Evolutionary conservation across 2,329 filamentous ascomycete genomes (phyloP).

Genomic region (Claviceps sp.): DNA sequence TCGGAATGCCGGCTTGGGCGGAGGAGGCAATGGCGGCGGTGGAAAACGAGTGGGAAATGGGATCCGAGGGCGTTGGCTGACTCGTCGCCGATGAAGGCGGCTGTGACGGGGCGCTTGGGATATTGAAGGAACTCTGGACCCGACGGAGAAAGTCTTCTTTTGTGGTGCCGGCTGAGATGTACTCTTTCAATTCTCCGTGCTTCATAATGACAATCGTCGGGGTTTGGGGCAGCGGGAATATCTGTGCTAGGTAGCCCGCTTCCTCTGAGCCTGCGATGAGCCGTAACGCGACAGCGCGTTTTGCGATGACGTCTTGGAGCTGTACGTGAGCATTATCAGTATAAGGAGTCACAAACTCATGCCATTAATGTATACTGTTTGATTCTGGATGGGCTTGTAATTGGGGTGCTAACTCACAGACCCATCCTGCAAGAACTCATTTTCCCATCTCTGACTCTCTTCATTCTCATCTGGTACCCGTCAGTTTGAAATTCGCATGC

Average conservation of each 20-base stretch:
- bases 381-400: background rate
- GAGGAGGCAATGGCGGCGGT: background rate
- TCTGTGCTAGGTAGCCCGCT: conserved; percentile 66
- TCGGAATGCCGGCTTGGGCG: conserved; percentile 7
- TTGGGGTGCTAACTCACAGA: conserved; percentile 28
- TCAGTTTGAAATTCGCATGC: conserved; percentile 7
- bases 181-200: conserved; percentile 66
- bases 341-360: too few species aligned
- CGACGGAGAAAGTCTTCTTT: conserved; percentile 52
- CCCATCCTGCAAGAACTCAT: conserved; percentile 47
- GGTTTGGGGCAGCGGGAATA: conserved; percentile 67
- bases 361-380: too few species aligned
- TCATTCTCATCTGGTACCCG: conserved; percentile 41
- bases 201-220: conserved; percentile 71
- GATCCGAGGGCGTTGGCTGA: conserved; percentile 3
- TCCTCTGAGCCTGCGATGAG: conserved; percentile 63
- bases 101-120: conserved; percentile 8
- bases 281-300: conserved; percentile 55
- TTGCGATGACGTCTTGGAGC: conserved; percentile 42
- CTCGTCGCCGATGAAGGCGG: conserved; percentile 4
- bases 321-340: conserved; percentile 15
- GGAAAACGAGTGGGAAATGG: conserved; percentile 4
- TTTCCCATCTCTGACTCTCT: conserved; percentile 61
- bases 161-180: conserved; percentile 50
- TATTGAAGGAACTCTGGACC: conserved; percentile 20